These are phyloP conservation scores for Globisporangium parvum DNA, from an alignment of 352 stramenopile genomes.

Conservation along the genomic window DNA sequence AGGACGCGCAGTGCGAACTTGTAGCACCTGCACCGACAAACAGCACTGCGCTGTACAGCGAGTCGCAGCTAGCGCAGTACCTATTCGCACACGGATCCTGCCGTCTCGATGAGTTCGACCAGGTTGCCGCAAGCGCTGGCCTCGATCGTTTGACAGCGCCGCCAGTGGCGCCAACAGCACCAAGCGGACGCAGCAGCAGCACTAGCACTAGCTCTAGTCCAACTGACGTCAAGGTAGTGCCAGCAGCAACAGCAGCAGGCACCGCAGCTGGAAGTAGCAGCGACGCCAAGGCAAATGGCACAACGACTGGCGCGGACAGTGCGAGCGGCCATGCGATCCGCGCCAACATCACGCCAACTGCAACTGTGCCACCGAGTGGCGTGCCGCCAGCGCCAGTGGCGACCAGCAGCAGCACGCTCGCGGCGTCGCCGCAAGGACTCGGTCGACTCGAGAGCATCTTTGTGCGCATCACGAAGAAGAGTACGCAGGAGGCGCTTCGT, in stretches of 20 bases:
- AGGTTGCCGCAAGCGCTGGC: background rate
- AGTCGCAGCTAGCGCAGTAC: background rate
- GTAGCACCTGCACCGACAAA: no score
- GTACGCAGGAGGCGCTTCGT: constrained; percentile 21
- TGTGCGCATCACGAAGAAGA: constrained; percentile 81
- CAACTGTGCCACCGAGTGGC: background rate
- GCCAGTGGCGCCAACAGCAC: no score
- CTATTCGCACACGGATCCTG: background rate
- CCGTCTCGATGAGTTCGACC: background rate
- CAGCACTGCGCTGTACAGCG: background rate
- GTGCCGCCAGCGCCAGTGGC: background rate
- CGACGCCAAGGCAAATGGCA: background rate
- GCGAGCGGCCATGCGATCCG: background rate
- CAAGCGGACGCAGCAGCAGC: no score
- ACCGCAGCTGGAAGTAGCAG: background rate
- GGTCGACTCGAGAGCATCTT: constrained; percentile 80
- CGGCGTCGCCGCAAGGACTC: constrained; percentile 35
- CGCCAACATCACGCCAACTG: background rate
- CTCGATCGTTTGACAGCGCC: no score
- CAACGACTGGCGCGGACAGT: background rate
- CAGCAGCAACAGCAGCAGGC: background rate
- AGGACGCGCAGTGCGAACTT: no score
- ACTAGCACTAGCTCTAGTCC: no score
- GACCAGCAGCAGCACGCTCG: background rate
- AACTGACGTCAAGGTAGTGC: no score